Evolutionary conservation across 1,139 yeast species (phyloP).

Genomic region (Pichia sp.): DNA sequence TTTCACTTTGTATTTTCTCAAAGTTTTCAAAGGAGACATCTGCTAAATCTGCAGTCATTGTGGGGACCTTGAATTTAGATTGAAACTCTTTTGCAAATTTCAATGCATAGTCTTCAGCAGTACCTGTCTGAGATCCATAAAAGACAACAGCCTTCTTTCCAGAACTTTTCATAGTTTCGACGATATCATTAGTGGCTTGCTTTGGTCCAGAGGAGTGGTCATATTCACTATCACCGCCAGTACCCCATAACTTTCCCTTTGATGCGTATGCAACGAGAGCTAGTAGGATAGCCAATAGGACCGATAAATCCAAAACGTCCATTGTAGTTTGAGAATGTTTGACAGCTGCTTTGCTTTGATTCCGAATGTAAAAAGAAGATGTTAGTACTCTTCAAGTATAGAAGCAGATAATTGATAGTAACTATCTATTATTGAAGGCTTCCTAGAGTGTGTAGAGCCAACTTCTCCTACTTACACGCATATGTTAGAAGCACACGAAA

Average conservation of each 20-base stretch:
- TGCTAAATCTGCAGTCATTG: conserved; percentile 85
- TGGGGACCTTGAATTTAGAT: conserved; percentile 71
- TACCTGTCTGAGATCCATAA: conserved; percentile 97
- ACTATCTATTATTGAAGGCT: too few relatives aligned
- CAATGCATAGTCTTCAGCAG: conserved; percentile 97
- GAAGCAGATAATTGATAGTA: too few relatives aligned
- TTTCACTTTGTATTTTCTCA: conserved; percentile 41
- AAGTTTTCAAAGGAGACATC: conserved; percentile 77
- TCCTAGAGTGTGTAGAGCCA: too few relatives aligned
- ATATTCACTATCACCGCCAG: conserved; percentile 13
- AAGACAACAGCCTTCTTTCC: conserved; percentile 72
- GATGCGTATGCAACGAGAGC: conserved; percentile 63
- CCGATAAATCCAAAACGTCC: conserved; percentile 67
- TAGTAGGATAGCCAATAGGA: conserved; percentile 54
- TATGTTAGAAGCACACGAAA: too few relatives aligned
- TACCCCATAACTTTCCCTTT: conserved; percentile 51
- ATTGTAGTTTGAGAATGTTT: too few relatives aligned
- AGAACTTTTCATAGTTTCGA: conserved; percentile 52
- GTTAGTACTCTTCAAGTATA: too few relatives aligned
- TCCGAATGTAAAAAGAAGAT: too few relatives aligned
- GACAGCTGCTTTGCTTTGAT: too few relatives aligned
- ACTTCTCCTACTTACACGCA: too few relatives aligned
- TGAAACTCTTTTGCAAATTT: conserved; percentile 85
- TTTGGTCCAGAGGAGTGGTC: conserved; percentile 9
- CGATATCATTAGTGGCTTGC: conserved; percentile 46